Evolutionary conservation across 2,329 filamentous ascomycete genomes (phyloP), one percentile per base, ranked within the genome.

Genomic region (Fusarium redolens): DNA sequence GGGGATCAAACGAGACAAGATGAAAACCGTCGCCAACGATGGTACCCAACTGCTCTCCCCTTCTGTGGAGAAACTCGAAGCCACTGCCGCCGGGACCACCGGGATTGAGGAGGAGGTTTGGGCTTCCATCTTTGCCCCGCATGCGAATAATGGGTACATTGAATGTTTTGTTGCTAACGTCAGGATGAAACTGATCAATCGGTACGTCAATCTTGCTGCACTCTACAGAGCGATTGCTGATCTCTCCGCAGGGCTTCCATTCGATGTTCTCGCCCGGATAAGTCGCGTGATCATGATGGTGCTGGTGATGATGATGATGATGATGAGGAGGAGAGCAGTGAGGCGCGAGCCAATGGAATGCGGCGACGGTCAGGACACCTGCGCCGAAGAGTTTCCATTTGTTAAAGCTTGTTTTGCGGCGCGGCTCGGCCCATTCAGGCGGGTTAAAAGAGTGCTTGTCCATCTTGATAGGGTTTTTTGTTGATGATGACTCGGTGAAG

Each of bases 1-100:
- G 83, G 1, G 85, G 85, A 68, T 87, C 85, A 57, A 87, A 87
- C 0, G 81, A 81, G 3, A 87, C 62, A 1, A 87, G 72, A 67
- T 88, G 84, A 61, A 85, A 85, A 2, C 78, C 79, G 45, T 86
- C 84, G 14, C 85, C 85, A 0, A 81, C 68, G 7, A 81, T 73
- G 11, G 71, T 72, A 58, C 75, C 82, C 8, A 87, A 71, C 18
- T 78, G 72, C 13, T 79, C 78, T 17, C 84, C 85, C 9, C 71
- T 64, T 14, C 79, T 73, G 43, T 81, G 76, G 3, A 86, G 47
- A 41, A 83, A 81, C 4, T 78, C 72, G 17, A 83, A 71, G 5
- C 85, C 85, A 45, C 83, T 83, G 13, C 76, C 85, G 11, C 85
- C 86, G 1, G 86, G 86, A 0, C 86, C 86, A 45, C 85, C 86